Conservation (phyloP, 1,284 basidiomycete genomes). For the Ustilago hordei region DNA sequence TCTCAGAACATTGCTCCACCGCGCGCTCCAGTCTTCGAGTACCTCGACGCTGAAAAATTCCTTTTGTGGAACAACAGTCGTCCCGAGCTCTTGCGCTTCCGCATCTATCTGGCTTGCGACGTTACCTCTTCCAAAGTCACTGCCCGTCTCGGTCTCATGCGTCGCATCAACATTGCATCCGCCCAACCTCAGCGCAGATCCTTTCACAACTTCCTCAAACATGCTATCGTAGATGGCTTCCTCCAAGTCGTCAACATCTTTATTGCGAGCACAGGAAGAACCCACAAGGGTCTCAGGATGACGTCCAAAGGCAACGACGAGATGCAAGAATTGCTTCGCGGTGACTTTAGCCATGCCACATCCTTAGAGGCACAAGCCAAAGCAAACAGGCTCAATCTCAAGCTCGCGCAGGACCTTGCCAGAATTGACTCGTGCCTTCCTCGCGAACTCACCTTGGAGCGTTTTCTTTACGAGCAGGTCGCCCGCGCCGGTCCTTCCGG, state of each 20-base stretch:
- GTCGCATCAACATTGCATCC: slow-evolving; percentile 27
- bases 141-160: slow-evolving; percentile 17
- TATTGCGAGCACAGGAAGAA: slow-evolving; percentile 14
- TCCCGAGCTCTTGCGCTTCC: slow-evolving; percentile 50
- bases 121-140: slow-evolving; percentile 35
- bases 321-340: slow-evolving; percentile 34
- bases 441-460: slow-evolving; percentile 47
- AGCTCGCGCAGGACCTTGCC: slow-evolving; percentile 32
- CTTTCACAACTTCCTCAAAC: slow-evolving; percentile 32
- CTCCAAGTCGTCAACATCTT: slow-evolving; percentile 41
- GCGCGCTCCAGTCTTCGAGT: slow-evolving; percentile 32
- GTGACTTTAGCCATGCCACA: slow-evolving; percentile 23
- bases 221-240: slow-evolving; percentile 38
- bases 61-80: slow-evolving; percentile 55
- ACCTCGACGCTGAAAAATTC: slow-evolving; percentile 33
- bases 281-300: slow-evolving; percentile 39
- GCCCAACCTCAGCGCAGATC: slow-evolving; percentile 3
- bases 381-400: slow-evolving; percentile 16
- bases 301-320: slow-evolving; percentile 31
- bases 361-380: slow-evolving; percentile 27
- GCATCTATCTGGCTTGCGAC: slow-evolving; percentile 42
- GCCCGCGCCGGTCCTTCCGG: slow-evolving; percentile 36
- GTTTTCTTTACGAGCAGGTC: slow-evolving; percentile 35
- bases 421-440: slow-evolving; percentile 21
- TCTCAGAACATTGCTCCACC: background rate